Evolutionary conservation across 2,329 filamentous ascomycete genomes (phyloP), one percentile per base, ranked within the genome.

Genomic region (Proliferodiscus dingleyae): DNA sequence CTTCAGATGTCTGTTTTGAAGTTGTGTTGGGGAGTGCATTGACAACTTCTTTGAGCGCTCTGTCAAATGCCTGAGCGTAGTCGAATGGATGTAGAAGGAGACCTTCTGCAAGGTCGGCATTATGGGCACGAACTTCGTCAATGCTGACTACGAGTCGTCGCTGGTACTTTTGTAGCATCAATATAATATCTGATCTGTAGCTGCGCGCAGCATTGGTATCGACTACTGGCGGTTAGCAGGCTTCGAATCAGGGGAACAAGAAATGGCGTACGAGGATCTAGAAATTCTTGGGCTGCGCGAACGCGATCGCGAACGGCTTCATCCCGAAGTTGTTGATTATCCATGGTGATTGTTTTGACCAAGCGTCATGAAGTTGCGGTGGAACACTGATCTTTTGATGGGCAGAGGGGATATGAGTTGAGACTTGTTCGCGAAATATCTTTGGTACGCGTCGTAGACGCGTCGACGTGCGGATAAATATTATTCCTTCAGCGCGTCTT

Each of bases 121-220:
- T 95, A 69, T 96, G 91, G 53, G 88, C 78, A 66, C 93, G 81
- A 53, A 97, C 87, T 66, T 95, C 89, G 67, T 97, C 91, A 57
- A 97, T 80, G 66, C 85, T 88, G 58, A 91, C 85, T 45, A 77
- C 73, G 24, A 86, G 68, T 44, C 82, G 74, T 50, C 80, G 72
- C 59, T 82, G 74, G 57, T 80, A 79, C 64, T 80, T 83, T 62
- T 85, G 79, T 23, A 86, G 71, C 82, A 86, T 86, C 57, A 81
- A 64, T 52, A 94, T 81, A 62, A 97, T 95, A 62, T 95, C 89
- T 51, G 89, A 83, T 63, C 89, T 81, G 70, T 96, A 96, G 67
- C 88, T 94, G 59, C 77, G 53, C 24, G 44, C 49, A 10, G 51
- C 39, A 33, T 40, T 24, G 10, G 13, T 47, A 53, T 61, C 56